Evolutionary conservation across 306 rosid species (phyloP).

Genomic region (Ochetophila trinervis): DNA sequence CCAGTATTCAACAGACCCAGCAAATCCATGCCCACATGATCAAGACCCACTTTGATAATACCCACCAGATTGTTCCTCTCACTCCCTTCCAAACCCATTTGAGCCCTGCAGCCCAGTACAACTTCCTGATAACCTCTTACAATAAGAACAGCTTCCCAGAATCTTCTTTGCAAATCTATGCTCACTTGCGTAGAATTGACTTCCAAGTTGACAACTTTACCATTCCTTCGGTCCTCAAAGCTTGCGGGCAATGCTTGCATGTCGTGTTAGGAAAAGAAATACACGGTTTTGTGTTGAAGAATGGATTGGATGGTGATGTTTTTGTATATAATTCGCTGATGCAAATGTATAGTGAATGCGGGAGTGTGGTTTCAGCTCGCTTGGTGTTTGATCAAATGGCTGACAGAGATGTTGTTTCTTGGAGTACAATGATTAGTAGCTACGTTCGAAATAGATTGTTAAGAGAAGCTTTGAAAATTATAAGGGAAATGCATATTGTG

Average conservation of each 20-base stretch:
- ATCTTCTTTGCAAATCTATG: conserved; percentile 37
- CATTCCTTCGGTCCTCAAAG: conserved; percentile 69
- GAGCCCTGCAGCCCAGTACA: conserved; percentile 43
- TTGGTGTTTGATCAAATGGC: conserved; percentile 46
- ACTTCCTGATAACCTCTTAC: conserved; percentile 62
- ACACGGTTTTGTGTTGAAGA: conserved; percentile 52
- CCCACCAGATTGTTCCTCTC: conserved; percentile 25
- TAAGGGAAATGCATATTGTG: conserved; percentile 39
- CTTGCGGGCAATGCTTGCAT: conserved; percentile 42
- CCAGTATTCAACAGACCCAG: conserved; percentile 39
- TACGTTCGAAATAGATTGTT: conserved; percentile 37
- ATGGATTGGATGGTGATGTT: conserved; percentile 37
- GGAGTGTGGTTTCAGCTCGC: conserved; percentile 35
- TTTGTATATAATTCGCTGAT: conserved; percentile 61
- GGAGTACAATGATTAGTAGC: conserved; percentile 64
- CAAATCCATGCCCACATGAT: conserved; percentile 61
- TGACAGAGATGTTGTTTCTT: conserved; percentile 53
- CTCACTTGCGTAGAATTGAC: conserved; percentile 43
- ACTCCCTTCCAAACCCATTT: conserved; percentile 28
- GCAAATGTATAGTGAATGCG: conserved; percentile 55
- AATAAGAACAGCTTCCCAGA: conserved; percentile 40
- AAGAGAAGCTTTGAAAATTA: conserved; percentile 44
- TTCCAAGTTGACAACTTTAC: conserved; percentile 49
- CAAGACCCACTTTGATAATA: conserved; percentile 40
- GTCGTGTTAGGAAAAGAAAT: conserved; percentile 41